These are phyloP conservation scores for Tricholoma terreum DNA, from an alignment of 768 basidiomycete genomes.

Conservation along the genomic window DNA sequence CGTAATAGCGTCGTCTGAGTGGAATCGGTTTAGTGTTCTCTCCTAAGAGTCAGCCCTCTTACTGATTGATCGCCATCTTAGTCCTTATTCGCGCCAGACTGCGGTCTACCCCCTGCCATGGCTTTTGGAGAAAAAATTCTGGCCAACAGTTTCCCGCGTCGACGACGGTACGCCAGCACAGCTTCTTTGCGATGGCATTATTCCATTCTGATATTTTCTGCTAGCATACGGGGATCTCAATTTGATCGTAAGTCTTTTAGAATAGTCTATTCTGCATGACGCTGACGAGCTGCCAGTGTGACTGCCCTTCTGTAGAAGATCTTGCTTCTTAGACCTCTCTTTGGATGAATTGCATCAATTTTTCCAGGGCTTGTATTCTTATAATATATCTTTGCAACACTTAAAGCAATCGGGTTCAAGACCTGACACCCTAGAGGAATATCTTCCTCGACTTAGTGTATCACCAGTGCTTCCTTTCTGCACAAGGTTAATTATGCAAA, in stretches of 20 bases:
- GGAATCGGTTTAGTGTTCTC: constrained; percentile 66
- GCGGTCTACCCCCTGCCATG: constrained; percentile 90
- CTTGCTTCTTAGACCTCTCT: constrained; percentile 35
- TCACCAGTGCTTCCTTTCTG: too few relatives aligned
- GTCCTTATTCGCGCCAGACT: constrained; percentile 85
- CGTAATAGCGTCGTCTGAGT: constrained; percentile 71
- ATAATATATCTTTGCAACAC: too few relatives aligned
- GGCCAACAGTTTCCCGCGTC: constrained; percentile 89
- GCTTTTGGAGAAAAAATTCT: constrained; percentile 89
- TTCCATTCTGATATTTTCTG: constrained; percentile 5
- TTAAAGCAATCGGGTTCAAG: too few relatives aligned
- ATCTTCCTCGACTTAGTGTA: too few relatives aligned
- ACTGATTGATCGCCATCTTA: constrained; percentile 24
- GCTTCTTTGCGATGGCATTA: not conserved
- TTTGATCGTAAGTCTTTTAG: constrained; percentile 61
- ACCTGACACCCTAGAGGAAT: too few relatives aligned
- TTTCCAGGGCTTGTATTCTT: too few relatives aligned
- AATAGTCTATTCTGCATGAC: constrained; percentile 5
- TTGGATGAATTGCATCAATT: too few relatives aligned
- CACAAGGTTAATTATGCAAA: too few relatives aligned
- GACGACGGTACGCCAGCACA: constrained; percentile 73
- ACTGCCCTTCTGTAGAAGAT: constrained; percentile 86
- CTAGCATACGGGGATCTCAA: constrained; percentile 91
- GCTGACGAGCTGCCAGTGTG: constrained; percentile 50
- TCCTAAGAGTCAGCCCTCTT: not conserved